Conservation (phyloP, 768 basidiomycete species). For the Sistotremastrum niveocremeum region DNA sequence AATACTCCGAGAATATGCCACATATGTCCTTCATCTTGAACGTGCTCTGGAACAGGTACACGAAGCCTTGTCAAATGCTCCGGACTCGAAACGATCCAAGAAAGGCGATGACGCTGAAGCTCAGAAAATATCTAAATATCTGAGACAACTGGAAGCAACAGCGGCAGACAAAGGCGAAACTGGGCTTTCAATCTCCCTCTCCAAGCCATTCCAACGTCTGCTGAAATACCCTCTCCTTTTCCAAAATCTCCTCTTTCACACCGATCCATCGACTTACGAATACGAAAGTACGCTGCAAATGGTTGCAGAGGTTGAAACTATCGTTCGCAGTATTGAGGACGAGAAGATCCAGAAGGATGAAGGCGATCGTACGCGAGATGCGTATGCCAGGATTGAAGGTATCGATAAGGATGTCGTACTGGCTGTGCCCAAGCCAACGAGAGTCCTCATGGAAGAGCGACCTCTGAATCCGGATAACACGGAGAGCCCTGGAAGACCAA, state of each 20-base stretch:
- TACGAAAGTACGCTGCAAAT: constrained; percentile 93
- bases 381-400: constrained; percentile 92
- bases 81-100: constrained; percentile 60
- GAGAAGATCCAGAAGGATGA: constrained; percentile 97
- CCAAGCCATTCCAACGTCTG: constrained; percentile 93
- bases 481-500: neutral
- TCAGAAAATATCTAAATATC: constrained; percentile 59
- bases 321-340: constrained; percentile 94
- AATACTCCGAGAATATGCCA: constrained; percentile 87
- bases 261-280: constrained; percentile 93
- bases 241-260: constrained; percentile 93
- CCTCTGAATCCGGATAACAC: constrained; percentile 6
- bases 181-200: constrained; percentile 85
- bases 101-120: constrained; percentile 72
- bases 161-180: constrained; percentile 86
- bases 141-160: constrained; percentile 65
- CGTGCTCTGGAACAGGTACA: constrained; percentile 82
- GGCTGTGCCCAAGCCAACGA: constrained; percentile 78
- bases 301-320: constrained; percentile 94
- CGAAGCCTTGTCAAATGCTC: constrained; percentile 49
- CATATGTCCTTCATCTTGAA: constrained; percentile 90
- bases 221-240: constrained; percentile 96
- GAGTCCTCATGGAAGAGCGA: constrained; percentile 77
- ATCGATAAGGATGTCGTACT: constrained; percentile 88
- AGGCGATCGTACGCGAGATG: constrained; percentile 87